Conservation (phyloP, 108 stramenopile genomes). For the Aurantiochytrium sp. region DNA sequence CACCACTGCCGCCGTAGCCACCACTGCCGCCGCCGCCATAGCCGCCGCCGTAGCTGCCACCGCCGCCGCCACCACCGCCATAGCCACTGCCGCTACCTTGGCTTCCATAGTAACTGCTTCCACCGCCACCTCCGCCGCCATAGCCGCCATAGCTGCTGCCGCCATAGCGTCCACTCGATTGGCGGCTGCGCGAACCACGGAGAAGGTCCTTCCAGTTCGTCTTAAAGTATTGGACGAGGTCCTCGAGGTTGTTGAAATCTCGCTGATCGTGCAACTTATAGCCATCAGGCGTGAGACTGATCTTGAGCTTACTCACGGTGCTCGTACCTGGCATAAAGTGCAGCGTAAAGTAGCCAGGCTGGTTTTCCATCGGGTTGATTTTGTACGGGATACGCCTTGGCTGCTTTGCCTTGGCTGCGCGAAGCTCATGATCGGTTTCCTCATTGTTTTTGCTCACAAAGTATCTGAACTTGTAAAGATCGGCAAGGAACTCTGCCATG, state of each 20-base stretch:
- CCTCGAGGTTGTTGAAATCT: background rate
- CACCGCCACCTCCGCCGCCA: background rate
- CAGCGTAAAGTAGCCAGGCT: slow-evolving; percentile 2
- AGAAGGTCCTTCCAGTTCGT: background rate
- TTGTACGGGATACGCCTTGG: background rate
- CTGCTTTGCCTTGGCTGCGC: background rate
- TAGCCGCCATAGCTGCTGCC: background rate
- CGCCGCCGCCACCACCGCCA: background rate
- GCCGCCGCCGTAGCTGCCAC: background rate
- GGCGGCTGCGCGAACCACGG: background rate
- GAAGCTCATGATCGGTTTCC: background rate
- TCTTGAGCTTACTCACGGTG: background rate
- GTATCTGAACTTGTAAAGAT: background rate
- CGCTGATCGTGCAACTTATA: background rate
- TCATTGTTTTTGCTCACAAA: background rate
- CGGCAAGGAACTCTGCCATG: background rate
- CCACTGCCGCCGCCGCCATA: too few species aligned
- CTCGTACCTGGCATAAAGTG: background rate
- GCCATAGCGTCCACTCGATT: background rate
- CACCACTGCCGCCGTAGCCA: too few species aligned
- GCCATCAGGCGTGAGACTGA: background rate
- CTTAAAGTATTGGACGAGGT: background rate
- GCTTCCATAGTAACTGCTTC: background rate
- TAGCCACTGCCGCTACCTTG: background rate
- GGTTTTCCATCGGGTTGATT: background rate